These are phyloP conservation scores for Solanum virginianum DNA, from an alignment of 257 asterid species.

Conservation along the genomic window DNA sequence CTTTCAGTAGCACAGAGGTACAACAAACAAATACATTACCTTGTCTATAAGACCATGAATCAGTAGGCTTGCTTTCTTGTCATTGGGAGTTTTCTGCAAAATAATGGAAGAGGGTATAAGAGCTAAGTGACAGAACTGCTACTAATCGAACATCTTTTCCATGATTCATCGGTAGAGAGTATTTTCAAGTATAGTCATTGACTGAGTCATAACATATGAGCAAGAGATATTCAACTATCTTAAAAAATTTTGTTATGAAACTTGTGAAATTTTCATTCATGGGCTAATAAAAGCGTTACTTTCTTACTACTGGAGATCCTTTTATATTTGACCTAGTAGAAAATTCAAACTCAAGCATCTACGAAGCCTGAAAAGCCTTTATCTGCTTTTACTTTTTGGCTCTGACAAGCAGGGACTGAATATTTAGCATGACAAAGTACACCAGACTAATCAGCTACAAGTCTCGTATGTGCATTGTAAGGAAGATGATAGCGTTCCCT, in stretches of 20 bases:
- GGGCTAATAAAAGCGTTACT: background rate
- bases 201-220: background rate
- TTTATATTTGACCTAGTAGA: background rate
- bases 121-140: background rate
- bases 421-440: background rate
- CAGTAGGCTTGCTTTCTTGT: slow-evolving; percentile 85
- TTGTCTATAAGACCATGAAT: slow-evolving; percentile 82
- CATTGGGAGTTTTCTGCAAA: slow-evolving; percentile 88
- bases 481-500: background rate
- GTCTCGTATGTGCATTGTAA: background rate
- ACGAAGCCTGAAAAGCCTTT: background rate
- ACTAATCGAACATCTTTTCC: background rate
- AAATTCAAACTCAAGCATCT: background rate
- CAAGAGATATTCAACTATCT: background rate
- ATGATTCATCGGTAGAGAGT: background rate
- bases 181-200: background rate
- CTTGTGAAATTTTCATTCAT: background rate
- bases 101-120: background rate
- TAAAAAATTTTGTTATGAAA: background rate
- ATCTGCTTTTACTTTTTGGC: background rate
- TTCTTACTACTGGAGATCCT: background rate
- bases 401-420: background rate
- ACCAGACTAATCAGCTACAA: background rate
- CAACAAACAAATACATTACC: slow-evolving; percentile 24
- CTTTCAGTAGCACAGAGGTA: background rate